Evolutionary conservation across 805 yeast genomes (phyloP), one percentile per base, ranked within the genome.

Genomic region (Suhomyces sp.): DNA sequence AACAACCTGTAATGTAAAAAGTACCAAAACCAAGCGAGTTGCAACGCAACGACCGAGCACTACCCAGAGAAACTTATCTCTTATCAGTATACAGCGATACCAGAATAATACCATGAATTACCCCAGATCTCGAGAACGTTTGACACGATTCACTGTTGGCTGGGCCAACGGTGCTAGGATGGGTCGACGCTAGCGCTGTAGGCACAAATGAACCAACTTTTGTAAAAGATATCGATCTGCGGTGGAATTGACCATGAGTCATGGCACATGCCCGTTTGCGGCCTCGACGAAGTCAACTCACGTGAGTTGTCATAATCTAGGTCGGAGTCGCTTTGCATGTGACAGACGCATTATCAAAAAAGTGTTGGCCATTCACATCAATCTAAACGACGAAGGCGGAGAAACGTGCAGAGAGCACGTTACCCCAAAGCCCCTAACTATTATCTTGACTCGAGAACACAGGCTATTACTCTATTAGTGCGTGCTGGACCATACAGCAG

Each of bases 221-320:
- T 13, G n/a, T n/a, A n/a, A n/a, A 27, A 25, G 29, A 13, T n/a
- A 27, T 27, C 31, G n/a, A 27, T 10, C 31, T n/a, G 41, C 21
- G 22, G 41, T 37, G 22, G 22, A 37, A 37, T 9, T 17, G 41
- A 35, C 8, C 41, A 17, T 37, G 44, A 41, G 29, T 41, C 44
- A 41, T 41, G 12, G 44, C 17, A 20, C 44, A 41, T 41, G 44
- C 44, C 44, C 29, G 44, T n/a, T 21, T 21, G n/a, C 44, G 44
- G 44, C 44, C 20, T 15, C 44, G 29, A 12, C 29, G 21, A 13
- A 41, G 44, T 41, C 44, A 41, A 21, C 17, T 22, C 44, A 41
- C 44, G 44, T 41, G 44, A 20, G n/a, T 41, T 41, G 44, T 12
- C 44, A 41, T 22, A 41, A 41, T 41, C 29, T 20, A 2, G 27